Conservation (phyloP, 768 basidiomycete genomes). For the Podaxis mareebaensis region DNA sequence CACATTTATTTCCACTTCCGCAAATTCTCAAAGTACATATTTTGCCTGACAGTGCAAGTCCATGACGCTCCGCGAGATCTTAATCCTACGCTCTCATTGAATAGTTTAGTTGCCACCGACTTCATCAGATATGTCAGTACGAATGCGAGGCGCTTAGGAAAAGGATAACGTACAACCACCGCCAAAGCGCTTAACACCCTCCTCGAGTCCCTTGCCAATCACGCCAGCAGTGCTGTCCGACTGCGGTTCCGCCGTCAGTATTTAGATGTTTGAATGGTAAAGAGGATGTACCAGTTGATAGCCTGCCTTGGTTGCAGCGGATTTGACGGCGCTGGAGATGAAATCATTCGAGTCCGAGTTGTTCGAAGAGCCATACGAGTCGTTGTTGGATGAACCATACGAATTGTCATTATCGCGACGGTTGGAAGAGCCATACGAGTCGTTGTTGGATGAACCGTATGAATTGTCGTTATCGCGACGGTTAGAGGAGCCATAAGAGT, state of each 20-base stretch:
- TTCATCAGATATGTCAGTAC: not conserved
- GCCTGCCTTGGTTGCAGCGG: slow-evolving; percentile 16
- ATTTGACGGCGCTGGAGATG: slow-evolving; percentile 9
- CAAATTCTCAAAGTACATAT: not conserved
- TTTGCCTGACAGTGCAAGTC: not conserved
- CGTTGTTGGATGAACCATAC: not conserved
- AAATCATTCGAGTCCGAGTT: slow-evolving; percentile 18
- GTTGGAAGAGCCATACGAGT: slow-evolving; percentile 21
- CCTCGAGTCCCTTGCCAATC: slow-evolving; percentile 37
- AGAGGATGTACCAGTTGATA: slow-evolving; percentile 14
- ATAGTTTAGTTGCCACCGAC: slow-evolving; percentile 18
- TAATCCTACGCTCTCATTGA: not conserved
- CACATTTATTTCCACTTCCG: not conserved
- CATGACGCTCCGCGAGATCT: not conserved
- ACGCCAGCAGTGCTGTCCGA: slow-evolving; percentile 36
- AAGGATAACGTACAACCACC: slow-evolving; percentile 25
- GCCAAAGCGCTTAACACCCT: slow-evolving; percentile 38
- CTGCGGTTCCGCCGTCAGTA: slow-evolving; percentile 23
- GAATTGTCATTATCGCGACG: slow-evolving; percentile 1
- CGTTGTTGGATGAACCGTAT: slow-evolving; percentile 27
- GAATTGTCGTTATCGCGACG: slow-evolving; percentile 10
- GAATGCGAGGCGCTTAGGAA: not conserved
- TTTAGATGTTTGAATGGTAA: not conserved
- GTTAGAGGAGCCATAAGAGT: slow-evolving; percentile 25
- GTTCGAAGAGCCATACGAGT: slow-evolving; percentile 21